Evolutionary conservation across 2,329 filamentous ascomycete genomes (phyloP).

Genomic region (Aureobasidium lini): DNA sequence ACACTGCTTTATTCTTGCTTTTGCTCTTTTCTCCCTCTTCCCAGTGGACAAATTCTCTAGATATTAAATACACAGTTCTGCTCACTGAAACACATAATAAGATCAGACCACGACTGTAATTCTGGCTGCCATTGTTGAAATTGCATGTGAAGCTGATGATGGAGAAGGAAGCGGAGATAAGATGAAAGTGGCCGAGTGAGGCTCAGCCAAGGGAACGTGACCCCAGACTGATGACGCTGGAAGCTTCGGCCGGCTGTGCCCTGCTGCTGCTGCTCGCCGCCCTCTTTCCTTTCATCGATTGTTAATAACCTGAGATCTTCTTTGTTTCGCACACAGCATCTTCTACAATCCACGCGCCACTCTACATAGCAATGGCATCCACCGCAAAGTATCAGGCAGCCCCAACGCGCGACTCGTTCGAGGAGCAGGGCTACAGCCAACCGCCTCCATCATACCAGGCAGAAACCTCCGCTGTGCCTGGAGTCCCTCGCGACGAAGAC

Average conservation of each 20-base stretch:
- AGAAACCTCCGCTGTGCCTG: conserved; percentile 49
- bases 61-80: background rate
- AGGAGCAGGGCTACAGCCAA: conserved; percentile 60
- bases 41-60: background rate
- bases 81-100: background rate
- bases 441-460: conserved; percentile 77
- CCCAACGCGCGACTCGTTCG: conserved; percentile 79
- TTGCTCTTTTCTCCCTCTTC: background rate
- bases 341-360: background rate
- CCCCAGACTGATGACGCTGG: conserved; percentile 10
- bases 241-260: background rate
- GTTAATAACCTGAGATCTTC: background rate
- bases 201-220: conserved; percentile 2
- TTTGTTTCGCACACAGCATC: background rate
- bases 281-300: background rate
- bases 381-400: conserved; percentile 77
- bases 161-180: background rate
- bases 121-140: too few species aligned
- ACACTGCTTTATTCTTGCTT: background rate
- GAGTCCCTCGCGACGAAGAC: conserved; percentile 62
- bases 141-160: background rate
- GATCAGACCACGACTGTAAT: too few species aligned
- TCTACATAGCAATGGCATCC: conserved; percentile 51
- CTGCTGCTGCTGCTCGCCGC: background rate
- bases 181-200: background rate